A percentile compares a stretch with the other conserved stretches of the same genome.
These are phyloP conservation scores for Pyrenochaeta sp. DNA, from an alignment of 2,329 filamentous ascomycete species.

Conservation along the genomic window DNA sequence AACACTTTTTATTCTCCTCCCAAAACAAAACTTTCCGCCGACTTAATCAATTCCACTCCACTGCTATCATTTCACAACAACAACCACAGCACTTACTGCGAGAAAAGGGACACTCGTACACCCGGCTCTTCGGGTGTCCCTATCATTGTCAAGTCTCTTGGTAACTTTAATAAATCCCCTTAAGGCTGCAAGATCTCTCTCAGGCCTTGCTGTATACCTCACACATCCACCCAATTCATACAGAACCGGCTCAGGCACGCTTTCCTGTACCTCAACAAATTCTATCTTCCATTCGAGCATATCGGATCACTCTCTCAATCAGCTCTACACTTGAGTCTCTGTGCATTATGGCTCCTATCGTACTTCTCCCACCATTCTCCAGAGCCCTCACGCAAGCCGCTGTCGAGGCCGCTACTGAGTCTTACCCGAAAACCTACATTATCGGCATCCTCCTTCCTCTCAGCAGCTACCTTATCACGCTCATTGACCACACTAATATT, in stretches of 20 bases:
- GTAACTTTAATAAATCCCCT: constrained; percentile 16
- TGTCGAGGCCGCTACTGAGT: constrained; percentile 10
- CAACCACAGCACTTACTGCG: constrained; percentile 22
- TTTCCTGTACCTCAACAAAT: not conserved
- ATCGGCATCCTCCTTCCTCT: constrained; percentile 29
- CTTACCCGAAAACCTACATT: constrained; percentile 20
- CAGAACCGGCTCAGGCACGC: not conserved
- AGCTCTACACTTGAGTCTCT: not conserved
- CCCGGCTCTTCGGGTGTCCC: constrained; percentile 7
- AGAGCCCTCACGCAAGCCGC: constrained; percentile 23
- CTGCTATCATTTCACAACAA: not conserved
- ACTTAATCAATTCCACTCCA: not conserved
- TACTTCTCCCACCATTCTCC: constrained; percentile 16
- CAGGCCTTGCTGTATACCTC: not conserved
- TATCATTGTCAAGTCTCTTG: constrained; percentile 24
- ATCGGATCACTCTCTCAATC: not conserved
- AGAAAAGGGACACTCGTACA: constrained; percentile 8
- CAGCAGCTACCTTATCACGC: constrained; percentile 16
- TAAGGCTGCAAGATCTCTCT: not conserved
- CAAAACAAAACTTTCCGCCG: not conserved
- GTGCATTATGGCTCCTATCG: constrained; percentile 8
- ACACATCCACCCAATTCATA: not conserved
- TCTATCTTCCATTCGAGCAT: not conserved
- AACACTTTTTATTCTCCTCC: not conserved
- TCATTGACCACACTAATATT: constrained; percentile 16